phyloP scores from a whole-genome alignment of 495 filamentous ascomycete genomes.

The Lepraria neglecta region DNA sequence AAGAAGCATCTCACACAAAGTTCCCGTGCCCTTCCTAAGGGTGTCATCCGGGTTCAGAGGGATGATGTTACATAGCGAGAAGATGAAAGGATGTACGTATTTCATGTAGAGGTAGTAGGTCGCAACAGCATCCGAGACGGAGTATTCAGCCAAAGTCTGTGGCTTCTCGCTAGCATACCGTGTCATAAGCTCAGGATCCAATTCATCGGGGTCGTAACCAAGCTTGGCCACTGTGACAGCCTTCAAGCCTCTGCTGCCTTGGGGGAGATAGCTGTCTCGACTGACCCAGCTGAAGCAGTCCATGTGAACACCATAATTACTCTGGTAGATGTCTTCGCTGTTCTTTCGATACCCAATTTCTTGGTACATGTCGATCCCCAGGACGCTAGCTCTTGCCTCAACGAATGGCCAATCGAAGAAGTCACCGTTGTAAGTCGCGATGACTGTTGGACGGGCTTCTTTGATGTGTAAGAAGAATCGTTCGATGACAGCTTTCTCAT shows the following conservation, averaged over 20 bases:
- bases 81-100: constrained; percentile 99
- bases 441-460: constrained; percentile 87
- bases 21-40: constrained; percentile 91
- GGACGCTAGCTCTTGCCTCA: constrained; percentile 81
- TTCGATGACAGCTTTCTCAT: constrained; percentile 81
- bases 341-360: constrained; percentile 97
- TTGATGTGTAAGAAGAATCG: constrained; percentile 96
- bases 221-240: constrained; percentile 96
- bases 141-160: constrained; percentile 93
- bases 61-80: constrained; percentile 94
- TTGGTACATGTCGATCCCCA: constrained; percentile 98
- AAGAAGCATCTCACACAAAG: constrained; percentile 95
- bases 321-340: constrained; percentile 91
- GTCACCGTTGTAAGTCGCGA: constrained; percentile 99
- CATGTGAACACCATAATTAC: constrained; percentile 94
- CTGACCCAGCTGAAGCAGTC: constrained; percentile 99
- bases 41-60: constrained; percentile 90
- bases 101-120: constrained; percentile 99
- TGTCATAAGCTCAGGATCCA: constrained; percentile 97
- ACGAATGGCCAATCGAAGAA: constrained; percentile 99
- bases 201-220: constrained; percentile 95
- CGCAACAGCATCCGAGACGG: constrained; percentile 96
- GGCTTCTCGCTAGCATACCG: constrained; percentile 86
- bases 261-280: constrained; percentile 94
- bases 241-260: constrained; percentile 95